Evolutionary conservation across 2,329 filamentous ascomycete species (phyloP), one percentile per base, ranked within the genome.

Genomic region (Venturia oleaginea): DNA sequence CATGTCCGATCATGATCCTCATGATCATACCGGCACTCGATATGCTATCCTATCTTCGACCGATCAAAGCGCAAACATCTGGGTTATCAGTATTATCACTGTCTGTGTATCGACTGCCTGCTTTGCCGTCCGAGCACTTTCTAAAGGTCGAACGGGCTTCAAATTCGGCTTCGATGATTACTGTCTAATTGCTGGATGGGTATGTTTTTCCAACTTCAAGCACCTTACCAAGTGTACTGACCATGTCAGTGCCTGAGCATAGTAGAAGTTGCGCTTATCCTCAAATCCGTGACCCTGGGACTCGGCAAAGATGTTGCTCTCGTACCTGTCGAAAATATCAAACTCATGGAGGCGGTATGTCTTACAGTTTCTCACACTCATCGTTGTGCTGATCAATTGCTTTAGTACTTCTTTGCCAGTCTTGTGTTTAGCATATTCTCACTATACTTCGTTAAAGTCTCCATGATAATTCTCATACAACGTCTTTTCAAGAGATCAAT

Each of bases 11-110:
- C 5, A 24, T 57, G 62, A n/a, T n/a, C n/a, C n/a, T n/a, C n/a
- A n/a, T n/a, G 62, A 64, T 38, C 5, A 24, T 57, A 48, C 62
- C 15, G 63, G 63, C 10, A 60, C 37, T 32, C 63, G 63, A 30
- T 64, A 61, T 30, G 19, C 34, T n/a, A 55, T 42, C 37, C 46
- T 64, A 4, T 61, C 54, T 15, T 24, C 54, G 27, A 37, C 62
- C 43, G 43, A 64, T 19, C 63, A 64, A 38, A 64, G 63, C 63
- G 63, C 54, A 22, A 61, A 60, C 27, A 34, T 64, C 3, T 64
- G 63, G 63, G 57, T 64, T 19, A 22, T 38, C 27, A 40, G 24
- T 22, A 42, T 64, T 37, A 61, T 64, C 42, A 60, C 42, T 37
- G n/a, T 61, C 10, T 30, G 22, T 34, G 37, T 64, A 30, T 24